Conservation (phyloP, 225 moss, liverwort and hornwort species). For the Physcomitrellopsis africana region DNA sequence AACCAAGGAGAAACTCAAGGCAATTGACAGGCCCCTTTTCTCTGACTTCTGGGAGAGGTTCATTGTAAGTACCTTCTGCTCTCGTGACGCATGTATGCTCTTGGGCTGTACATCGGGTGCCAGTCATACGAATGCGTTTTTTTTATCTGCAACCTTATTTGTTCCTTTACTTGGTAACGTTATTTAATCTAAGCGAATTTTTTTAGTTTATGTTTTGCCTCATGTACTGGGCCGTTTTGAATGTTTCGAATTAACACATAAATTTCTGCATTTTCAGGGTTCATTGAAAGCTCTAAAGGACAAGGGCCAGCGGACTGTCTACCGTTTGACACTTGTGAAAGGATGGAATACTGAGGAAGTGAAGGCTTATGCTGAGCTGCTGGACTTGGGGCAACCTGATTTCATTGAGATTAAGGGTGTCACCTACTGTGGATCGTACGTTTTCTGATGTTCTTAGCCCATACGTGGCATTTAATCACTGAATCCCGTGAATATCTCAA, state of each 20-base stretch:
- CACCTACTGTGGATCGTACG: slow-evolving; percentile 97
- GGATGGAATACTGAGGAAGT: slow-evolving; percentile 96
- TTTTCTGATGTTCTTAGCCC: slow-evolving; percentile 8
- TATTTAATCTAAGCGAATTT: neutral
- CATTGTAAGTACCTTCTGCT: slow-evolving; percentile 58
- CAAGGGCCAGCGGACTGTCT: slow-evolving; percentile 91
- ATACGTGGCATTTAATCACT: slow-evolving; percentile 1
- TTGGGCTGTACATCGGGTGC: neutral
- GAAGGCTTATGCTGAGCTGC: slow-evolving; percentile 89
- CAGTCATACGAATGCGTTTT: neutral
- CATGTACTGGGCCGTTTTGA: no score
- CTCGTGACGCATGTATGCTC: neutral
- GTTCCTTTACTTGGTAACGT: neutral
- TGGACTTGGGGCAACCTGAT: slow-evolving; percentile 86
- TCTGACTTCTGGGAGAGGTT: slow-evolving; percentile 98
- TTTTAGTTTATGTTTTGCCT: neutral
- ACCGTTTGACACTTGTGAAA: slow-evolving; percentile 93
- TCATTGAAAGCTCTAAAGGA: slow-evolving; percentile 82
- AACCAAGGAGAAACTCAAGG: slow-evolving; percentile 95
- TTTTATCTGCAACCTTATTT: slow-evolving; percentile 2
- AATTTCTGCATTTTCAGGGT: slow-evolving; percentile 47
- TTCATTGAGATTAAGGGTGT: slow-evolving; percentile 99
- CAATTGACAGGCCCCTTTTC: slow-evolving; percentile 94
- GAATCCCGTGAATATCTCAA: slow-evolving; percentile 1
- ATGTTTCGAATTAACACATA: slow-evolving; percentile 4